phyloP scores from a whole-genome alignment of 2,329 filamentous ascomycete species.

The Arthrobotrys iridis region DNA sequence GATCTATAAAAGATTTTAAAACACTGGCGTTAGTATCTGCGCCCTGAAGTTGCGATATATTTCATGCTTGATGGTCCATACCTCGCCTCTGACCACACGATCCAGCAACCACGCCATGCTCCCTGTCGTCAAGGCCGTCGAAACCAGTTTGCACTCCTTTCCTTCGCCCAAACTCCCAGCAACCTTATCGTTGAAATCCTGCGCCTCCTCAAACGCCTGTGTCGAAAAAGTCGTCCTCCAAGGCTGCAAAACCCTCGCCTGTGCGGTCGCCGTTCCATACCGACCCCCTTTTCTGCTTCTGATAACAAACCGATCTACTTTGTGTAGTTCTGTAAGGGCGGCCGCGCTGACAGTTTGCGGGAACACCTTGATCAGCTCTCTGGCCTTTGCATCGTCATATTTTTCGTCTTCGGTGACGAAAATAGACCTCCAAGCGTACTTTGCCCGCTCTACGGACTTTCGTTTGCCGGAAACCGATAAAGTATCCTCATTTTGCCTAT shows the following conservation, averaged over 20 bases:
- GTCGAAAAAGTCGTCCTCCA: constrained; percentile 43
- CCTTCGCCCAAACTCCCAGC: not conserved
- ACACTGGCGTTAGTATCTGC: not conserved
- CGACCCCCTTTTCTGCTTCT: constrained; percentile 36
- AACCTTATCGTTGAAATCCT: constrained; percentile 23
- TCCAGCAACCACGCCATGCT: constrained; percentile 48
- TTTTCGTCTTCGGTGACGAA: constrained; percentile 40
- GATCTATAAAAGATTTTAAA: constrained; percentile 23
- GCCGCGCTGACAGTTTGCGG: constrained; percentile 18
- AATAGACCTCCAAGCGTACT: constrained; percentile 43
- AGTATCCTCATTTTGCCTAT: constrained; percentile 12
- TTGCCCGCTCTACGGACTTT: constrained; percentile 28
- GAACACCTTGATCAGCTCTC: constrained; percentile 36
- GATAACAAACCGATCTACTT: constrained; percentile 43
- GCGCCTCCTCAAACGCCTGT: constrained; percentile 37
- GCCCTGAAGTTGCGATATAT: not conserved
- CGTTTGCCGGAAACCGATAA: constrained; percentile 1
- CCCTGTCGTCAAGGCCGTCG: constrained; percentile 24
- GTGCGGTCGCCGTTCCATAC: constrained; percentile 47
- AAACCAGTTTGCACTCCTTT: constrained; percentile 24
- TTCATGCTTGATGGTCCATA: not conserved
- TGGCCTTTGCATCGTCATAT: constrained; percentile 41
- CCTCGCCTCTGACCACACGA: constrained; percentile 43
- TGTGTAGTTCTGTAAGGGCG: constrained; percentile 41
- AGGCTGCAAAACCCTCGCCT: constrained; percentile 43